Percentiles rank a stretch among this genome's conserved stretches.
These are phyloP conservation scores for Vigna reflexopilosa DNA, from an alignment of 306 rosid genomes.

Conservation along the genomic window DNA sequence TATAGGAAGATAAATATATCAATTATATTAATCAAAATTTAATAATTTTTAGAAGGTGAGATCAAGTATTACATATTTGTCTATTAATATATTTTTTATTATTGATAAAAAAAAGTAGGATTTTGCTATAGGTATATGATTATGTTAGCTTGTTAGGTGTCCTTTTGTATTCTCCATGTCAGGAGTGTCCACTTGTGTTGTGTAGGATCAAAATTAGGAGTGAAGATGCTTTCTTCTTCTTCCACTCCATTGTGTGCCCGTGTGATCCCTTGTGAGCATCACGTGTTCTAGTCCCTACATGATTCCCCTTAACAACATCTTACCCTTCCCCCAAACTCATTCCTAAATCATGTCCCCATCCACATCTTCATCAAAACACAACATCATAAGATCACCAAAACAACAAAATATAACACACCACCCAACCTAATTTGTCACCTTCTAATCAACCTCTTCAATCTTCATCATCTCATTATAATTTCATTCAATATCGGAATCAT, in stretches of 20 bases:
- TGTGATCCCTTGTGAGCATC: constrained; percentile 44
- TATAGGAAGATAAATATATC: too few species aligned
- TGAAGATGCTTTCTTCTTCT: constrained; percentile 19
- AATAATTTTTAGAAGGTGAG: too few species aligned
- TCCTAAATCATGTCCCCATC: constrained; percentile 36
- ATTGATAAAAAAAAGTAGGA: too few species aligned
- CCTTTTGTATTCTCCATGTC: constrained; percentile 19
- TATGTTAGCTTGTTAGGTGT: constrained; percentile 15
- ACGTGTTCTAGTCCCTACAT: constrained; percentile 54
- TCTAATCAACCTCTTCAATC: not conserved
- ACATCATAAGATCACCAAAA: constrained; percentile 23
- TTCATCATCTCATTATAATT: not conserved
- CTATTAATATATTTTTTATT: too few species aligned
- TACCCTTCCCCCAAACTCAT: constrained; percentile 20
- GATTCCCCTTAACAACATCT: constrained; percentile 36
- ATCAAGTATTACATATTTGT: too few species aligned
- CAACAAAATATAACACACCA: not conserved
- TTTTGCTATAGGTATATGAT: not conserved
- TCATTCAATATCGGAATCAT: not conserved
- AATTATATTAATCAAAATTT: too few species aligned
- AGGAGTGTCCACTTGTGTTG: not conserved
- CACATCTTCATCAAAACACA: constrained; percentile 1
- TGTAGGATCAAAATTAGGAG: constrained; percentile 15
- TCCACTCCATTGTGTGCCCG: constrained; percentile 25
- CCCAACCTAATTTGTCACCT: constrained; percentile 11